A percentile compares a stretch with the other conserved stretches of the same genome.
phyloP scores from a whole-genome alignment of 1,139 yeast genomes.

The Scheffersomyces parashehatae region DNA sequence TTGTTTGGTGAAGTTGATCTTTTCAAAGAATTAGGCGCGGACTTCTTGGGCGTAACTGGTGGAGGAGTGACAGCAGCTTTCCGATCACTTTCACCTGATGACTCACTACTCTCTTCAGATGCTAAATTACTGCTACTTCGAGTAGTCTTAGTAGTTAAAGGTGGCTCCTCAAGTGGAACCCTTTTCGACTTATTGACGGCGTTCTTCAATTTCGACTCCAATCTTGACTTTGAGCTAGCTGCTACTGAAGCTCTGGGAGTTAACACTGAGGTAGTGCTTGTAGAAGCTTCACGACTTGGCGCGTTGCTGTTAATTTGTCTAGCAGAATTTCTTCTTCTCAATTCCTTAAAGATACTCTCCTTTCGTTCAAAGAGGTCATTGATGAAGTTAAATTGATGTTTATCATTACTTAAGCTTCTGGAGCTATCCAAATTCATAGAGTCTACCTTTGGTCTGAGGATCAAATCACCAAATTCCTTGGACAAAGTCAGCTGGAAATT shows the following conservation, averaged over 20 bases:
- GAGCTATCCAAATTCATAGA: conserved; percentile 15
- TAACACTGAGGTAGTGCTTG: not conserved
- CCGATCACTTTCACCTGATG: conserved; percentile 1
- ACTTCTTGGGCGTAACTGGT: conserved; percentile 21
- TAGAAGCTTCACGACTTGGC: conserved; percentile 8
- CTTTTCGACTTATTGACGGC: conserved; percentile 22
- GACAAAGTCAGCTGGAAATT: conserved; percentile 55
- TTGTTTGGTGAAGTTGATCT: conserved; percentile 45
- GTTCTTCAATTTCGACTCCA: conserved; percentile 32
- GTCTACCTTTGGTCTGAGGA: conserved; percentile 54
- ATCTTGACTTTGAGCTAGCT: conserved; percentile 28
- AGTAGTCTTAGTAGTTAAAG: conserved; percentile 1
- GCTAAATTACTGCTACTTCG: conserved; percentile 3
- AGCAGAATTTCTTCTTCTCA: conserved; percentile 40
- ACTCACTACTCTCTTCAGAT: not conserved
- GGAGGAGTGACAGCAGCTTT: conserved; percentile 17
- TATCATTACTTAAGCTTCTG: conserved; percentile 47
- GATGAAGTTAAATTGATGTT: conserved; percentile 59
- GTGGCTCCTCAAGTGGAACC: not conserved
- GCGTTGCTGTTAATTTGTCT: conserved; percentile 8
- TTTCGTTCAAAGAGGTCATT: conserved; percentile 63
- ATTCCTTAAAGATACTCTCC: conserved; percentile 54
- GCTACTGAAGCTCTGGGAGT: conserved; percentile 10
- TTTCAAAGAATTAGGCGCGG: conserved; percentile 25
- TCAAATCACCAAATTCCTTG: conserved; percentile 64